Percentiles rank a stretch among this genome's conserved stretches.
These are phyloP conservation scores for Trichosporon asahii DNA, from an alignment of 1,284 basidiomycete genomes.

Conservation along the genomic window DNA sequence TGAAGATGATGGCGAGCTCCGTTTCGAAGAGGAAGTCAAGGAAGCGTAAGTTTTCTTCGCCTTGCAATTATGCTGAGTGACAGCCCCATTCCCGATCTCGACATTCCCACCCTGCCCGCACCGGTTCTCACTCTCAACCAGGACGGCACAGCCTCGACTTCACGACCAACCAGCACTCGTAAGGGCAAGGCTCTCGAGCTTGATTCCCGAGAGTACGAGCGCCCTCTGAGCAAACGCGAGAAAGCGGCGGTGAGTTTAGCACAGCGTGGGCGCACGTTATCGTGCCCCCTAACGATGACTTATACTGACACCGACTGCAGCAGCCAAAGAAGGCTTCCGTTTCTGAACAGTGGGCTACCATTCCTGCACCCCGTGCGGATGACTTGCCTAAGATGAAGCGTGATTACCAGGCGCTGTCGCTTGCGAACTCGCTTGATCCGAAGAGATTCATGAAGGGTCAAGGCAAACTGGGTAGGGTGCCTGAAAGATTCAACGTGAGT, in stretches of 20 bases:
- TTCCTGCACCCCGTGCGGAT: constrained; percentile 76
- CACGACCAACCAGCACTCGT: constrained; percentile 12
- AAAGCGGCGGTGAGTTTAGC: constrained; percentile 38
- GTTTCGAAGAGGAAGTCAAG: constrained; percentile 40
- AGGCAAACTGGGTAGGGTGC: constrained; percentile 68
- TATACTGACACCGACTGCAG: constrained; percentile 26
- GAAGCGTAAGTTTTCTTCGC: constrained; percentile 45
- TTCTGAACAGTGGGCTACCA: constrained; percentile 83
- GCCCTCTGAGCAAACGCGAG: constrained; percentile 40
- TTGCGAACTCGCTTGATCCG: constrained; percentile 90
- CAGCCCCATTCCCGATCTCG: constrained; percentile 56
- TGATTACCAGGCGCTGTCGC: constrained; percentile 86
- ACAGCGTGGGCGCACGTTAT: too few species aligned
- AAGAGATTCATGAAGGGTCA: constrained; percentile 92
- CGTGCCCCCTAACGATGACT: neutral
- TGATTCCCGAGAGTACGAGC: constrained; percentile 56
- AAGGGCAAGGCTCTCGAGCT: constrained; percentile 32
- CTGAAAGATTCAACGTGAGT: constrained; percentile 82
- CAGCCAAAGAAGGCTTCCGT: constrained; percentile 66
- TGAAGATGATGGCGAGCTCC: constrained; percentile 46
- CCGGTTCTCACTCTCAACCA: constrained; percentile 55
- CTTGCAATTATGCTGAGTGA: constrained; percentile 20
- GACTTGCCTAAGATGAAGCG: constrained; percentile 78
- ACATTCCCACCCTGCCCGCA: constrained; percentile 56
- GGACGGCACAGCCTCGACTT: constrained; percentile 35